Base-by-base conservation (phyloP, 257 asterid species). In the Dorcoceras hygrometricum region DNA sequence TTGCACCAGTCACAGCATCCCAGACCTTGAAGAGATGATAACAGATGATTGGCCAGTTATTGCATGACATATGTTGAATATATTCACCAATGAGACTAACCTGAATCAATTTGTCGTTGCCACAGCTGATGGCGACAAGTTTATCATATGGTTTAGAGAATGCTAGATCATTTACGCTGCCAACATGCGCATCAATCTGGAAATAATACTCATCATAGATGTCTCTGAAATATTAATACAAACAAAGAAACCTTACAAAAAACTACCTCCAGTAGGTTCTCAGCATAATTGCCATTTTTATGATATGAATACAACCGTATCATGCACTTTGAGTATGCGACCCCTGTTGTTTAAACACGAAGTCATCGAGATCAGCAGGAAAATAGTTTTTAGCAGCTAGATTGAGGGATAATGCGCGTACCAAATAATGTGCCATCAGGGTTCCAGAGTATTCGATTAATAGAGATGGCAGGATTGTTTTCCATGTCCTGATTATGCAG, bases 171-270 rank as follows among this genome's bases (percentile, higher is more conserved):
- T 87, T 83, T 36, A 87, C 93, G 57, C 86, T 67, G 57, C 95
- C 93, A 57, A 53, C 61, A 75, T 89, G 96, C 18, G 95, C 96
- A 59, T 79, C 88, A 46, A 89, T 79, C 95, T 89, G 82, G 48
- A 54, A 66, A 43, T 29, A 29, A 23, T 65, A 34, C 46, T 34
- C 34, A 10, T 9, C 46, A 10, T 34, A 1, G 3, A 34, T 34
- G 14, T 34, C 10, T 34, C 9, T 14, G 12, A 34, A n/a, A 29
- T 57, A 34, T 34, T 34, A 10, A 12, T 34, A 34, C 46, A 62
- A 56, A 19, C 8, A 29, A 62, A 62, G 9, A 6, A 29, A 58
- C 29, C 28, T 39, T 27, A 57, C 2, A 43, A 65, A n/a, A 65
- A 71, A 66, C 22, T 75, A 85, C 96, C 93, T 89, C 91, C 67